Percentiles rank a stretch among this genome's conserved stretches.
Evolutionary conservation across 1,284 basidiomycete genomes (phyloP).

Genomic region (Ganoderma lingzhi): DNA sequence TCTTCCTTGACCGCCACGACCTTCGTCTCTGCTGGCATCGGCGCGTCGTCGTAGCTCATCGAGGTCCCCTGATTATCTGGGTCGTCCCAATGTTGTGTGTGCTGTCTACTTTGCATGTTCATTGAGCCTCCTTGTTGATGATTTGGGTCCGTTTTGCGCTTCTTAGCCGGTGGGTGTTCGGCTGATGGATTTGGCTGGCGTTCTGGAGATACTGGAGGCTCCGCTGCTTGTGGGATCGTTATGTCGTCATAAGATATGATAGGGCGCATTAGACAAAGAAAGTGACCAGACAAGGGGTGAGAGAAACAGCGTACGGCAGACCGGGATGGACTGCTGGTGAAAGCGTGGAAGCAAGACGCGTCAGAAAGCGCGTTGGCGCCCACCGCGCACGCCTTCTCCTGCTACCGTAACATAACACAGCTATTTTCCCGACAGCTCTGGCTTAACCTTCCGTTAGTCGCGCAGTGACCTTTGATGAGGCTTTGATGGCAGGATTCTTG

Average conservation of each 20-base stretch:
- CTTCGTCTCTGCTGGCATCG: conserved; percentile 23
- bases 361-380: neutral
- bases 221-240: conserved; percentile 26
- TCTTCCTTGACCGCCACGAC: conserved; percentile 19
- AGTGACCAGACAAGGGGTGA: neutral
- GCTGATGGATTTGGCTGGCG: conserved; percentile 9
- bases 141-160: conserved; percentile 38
- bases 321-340: neutral
- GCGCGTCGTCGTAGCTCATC: conserved; percentile 45
- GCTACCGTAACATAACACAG: too few relatives aligned
- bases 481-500: too few relatives aligned
- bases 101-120: conserved; percentile 26
- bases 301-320: neutral
- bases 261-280: conserved; percentile 33
- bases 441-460: too few relatives aligned
- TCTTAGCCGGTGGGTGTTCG: conserved; percentile 38
- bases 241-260: conserved; percentile 45
- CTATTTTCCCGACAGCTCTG: too few relatives aligned
- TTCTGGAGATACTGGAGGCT: neutral
- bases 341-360: neutral
- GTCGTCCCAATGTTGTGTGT: conserved; percentile 55
- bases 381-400: too few relatives aligned
- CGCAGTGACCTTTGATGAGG: too few relatives aligned
- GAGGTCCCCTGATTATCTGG: conserved; percentile 42
- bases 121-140: conserved; percentile 21